Base-by-base conservation (phyloP, 805 yeast genomes). In the Naumovozyma dairenensis region DNA sequence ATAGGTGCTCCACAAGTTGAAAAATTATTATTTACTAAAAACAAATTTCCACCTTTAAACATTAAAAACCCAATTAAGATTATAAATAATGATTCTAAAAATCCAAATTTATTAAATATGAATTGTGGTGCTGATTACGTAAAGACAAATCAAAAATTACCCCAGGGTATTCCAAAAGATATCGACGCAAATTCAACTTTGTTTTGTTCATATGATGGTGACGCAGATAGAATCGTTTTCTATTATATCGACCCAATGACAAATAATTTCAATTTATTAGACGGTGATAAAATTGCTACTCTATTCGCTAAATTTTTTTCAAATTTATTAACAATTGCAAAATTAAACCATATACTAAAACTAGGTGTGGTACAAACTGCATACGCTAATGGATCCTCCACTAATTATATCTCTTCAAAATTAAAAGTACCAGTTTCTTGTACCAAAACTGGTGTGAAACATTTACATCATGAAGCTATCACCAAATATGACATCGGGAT, bases 321-420 rank as follows among this genome's bases (percentile, higher is more conserved):
- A 34, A 58, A 71, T 12, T 53, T 78, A 29, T 54, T 77, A 16
- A 49, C 60, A n/a, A 59, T 70, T 31, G 60, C 74, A 6, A 64
- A 63, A 3, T 39, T 66, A 10, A 46, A 55, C 5, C 51, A 63
- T 10, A 44, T 50, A 7, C 38, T 69, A 10, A 56, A 64, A 17
- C 62, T 81, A 37, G 98, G 96, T 6, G 92, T 87, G 4, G 86
- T 92, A 21, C 98, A 92, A 63, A 92, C 98, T 1, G 98, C 98
- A 1, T 92, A 92, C 52, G 98, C 98, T 32, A 92, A 92, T 55
- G 98, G 98, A 8, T 73, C 80, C 5, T 82, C 96, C 2, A 84
- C 97, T 0, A 62, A 69, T 24, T 89, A 74, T 51, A 64, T 89
- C 19, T 67, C 68, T 28, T 60, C 77, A 2, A 64, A 57, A 1